These are phyloP conservation scores for Ceratocystis papillata DNA, from an alignment of 2,329 filamentous ascomycete genomes.

Conservation along the genomic window DNA sequence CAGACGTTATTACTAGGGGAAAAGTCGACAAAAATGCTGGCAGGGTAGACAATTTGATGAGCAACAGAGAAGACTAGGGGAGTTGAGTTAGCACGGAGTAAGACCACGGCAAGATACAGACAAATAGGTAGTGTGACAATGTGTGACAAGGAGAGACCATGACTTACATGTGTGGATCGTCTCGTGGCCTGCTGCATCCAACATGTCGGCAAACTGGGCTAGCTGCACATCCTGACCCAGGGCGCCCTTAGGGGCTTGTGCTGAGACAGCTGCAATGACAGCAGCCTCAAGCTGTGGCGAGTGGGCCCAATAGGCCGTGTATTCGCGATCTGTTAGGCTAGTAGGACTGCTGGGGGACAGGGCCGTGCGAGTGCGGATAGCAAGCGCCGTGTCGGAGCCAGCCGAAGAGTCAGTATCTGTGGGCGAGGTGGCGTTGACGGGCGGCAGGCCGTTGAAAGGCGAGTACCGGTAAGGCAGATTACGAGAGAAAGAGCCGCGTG, in stretches of 20 bases:
- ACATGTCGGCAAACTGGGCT: slow-evolving; percentile 12
- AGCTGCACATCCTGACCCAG: slow-evolving; percentile 17
- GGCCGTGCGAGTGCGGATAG: slow-evolving; percentile 17
- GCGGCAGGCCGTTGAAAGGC: background rate
- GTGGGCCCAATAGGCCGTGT: slow-evolving; percentile 15
- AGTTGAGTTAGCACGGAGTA: background rate
- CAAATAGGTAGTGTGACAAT: background rate
- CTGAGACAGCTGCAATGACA: slow-evolving; percentile 5
- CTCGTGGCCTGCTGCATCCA: slow-evolving; percentile 17
- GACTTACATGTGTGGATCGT: slow-evolving; percentile 21
- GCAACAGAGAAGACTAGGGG: slow-evolving; percentile 22
- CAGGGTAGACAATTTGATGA: slow-evolving; percentile 23
- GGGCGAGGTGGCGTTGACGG: slow-evolving; percentile 1
- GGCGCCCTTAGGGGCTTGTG: background rate
- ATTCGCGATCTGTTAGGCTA: slow-evolving; percentile 17
- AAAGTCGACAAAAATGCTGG: slow-evolving; percentile 23
- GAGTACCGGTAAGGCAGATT: background rate
- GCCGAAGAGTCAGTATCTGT: background rate
- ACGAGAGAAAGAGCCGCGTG: background rate
- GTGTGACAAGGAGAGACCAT: too few relatives aligned
- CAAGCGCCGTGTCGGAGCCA: background rate
- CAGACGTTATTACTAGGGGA: slow-evolving; percentile 20
- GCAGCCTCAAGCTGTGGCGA: slow-evolving; percentile 19
- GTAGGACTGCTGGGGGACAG: slow-evolving; percentile 14
- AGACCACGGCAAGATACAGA: background rate